Base-by-base conservation (phyloP, 345 rosid species). In the Crucihimalaya himalaica region DNA sequence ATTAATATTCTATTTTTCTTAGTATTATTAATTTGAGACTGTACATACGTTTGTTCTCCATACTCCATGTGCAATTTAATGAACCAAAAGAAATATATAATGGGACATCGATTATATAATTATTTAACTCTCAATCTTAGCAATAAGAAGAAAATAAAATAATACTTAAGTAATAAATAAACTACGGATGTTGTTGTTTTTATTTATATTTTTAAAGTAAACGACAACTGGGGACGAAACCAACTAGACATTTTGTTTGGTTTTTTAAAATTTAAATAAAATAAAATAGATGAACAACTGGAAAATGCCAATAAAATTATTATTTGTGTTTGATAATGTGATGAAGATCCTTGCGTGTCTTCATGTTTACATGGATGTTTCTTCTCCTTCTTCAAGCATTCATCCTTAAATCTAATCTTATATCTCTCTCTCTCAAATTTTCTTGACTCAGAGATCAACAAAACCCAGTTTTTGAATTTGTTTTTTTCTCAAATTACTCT, bases 331-430 rank as follows among this genome's bases (percentile, higher is more conserved):
- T 54, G 72, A 68, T 42, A 55, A 55, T 25, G 53, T 45, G 21
- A 65, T 32, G 45, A 65, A 48, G 45, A 55, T 65, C 68, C 57
- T 19, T 64, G 31, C 43, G 23, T 25, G 46, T 52, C 60, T 11
- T 35, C 58, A 48, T 18, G 31, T 5, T 66, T 37, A 50, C 35
- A 67, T 52, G 51, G 62, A 54, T 23, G 15, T 52, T 52, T 68
- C 73, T 69, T 40, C 73, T 43, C 64, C 55, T 69, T 56, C 54
- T 34, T 28, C 53, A 54, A 68, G 35, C 34, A 35, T 35, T 52
- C 35, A 51, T 52, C 55, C 54, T 16, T 63, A 23, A 25, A 40
- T 53, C 58, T 25, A 3, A 3, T 28, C 5, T 20, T 9, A 9
- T 66, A 9, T 16, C 9, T 57, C 29, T 19, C 9, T 57, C 29